These are phyloP conservation scores for Neoboletus brunneissimus DNA, from an alignment of 768 basidiomycete species.

Conservation along the genomic window DNA sequence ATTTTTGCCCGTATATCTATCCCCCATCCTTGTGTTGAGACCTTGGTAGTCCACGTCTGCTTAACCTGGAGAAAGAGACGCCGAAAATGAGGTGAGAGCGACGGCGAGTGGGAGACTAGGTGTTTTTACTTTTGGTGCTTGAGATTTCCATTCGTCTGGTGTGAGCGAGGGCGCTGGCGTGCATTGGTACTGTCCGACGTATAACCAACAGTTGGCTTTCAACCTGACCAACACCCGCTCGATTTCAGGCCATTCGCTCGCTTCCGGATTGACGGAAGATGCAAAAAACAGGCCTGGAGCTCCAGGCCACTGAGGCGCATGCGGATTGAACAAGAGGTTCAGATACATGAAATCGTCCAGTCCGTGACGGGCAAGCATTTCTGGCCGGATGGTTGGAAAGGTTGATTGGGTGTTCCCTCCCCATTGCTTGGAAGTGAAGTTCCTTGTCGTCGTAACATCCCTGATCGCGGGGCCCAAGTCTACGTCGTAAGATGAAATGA, in stretches of 20 bases:
- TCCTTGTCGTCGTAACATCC: slow-evolving; percentile 17
- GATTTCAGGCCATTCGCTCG: not conserved
- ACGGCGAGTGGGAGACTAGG: not conserved
- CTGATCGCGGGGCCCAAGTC: slow-evolving; percentile 11
- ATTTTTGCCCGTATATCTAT: slow-evolving; percentile 14
- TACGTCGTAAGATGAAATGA: slow-evolving; percentile 5
- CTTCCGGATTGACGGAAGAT: not conserved
- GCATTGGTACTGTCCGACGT: slow-evolving; percentile 20
- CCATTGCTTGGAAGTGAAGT: slow-evolving; percentile 18
- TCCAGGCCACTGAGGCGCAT: slow-evolving; percentile 17
- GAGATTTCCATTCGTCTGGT: slow-evolving; percentile 17
- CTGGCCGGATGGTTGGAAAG: slow-evolving; percentile 11
- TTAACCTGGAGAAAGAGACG: slow-evolving; percentile 8
- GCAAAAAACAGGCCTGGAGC: slow-evolving; percentile 18
- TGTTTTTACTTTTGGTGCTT: slow-evolving; percentile 9
- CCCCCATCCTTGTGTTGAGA: slow-evolving; percentile 13
- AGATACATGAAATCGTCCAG: slow-evolving; percentile 19
- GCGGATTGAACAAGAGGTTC: slow-evolving; percentile 17
- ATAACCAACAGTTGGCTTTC: slow-evolving; percentile 14
- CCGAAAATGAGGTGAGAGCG: not conserved
- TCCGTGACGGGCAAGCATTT: slow-evolving; percentile 14
- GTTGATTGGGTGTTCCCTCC: slow-evolving; percentile 17
- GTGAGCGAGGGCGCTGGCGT: slow-evolving; percentile 8
- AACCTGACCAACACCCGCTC: slow-evolving; percentile 13
- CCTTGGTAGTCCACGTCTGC: slow-evolving; percentile 20